Base-by-base conservation (phyloP, 345 rosid species). In the Laguncularia racemosa region DNA sequence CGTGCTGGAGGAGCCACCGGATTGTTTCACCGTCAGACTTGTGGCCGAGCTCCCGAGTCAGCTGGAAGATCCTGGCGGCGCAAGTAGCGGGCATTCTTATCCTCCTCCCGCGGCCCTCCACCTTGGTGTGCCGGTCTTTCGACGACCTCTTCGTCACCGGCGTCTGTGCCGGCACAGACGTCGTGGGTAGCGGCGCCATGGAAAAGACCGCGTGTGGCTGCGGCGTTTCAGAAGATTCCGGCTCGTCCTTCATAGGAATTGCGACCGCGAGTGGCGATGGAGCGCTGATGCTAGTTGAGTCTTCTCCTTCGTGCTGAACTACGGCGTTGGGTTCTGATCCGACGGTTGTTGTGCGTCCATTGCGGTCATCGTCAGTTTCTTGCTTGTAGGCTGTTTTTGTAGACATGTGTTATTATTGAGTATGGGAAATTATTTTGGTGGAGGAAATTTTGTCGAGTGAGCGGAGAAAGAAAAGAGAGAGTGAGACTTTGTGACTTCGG, bases 1-100 rank as follows among this genome's bases (percentile, higher is more conserved):
- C 89, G 73, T 78, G 95, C 56, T 91, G 89, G 14, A 91, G 75
- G 49, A 91, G 60, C 97, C 97, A 91, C 55, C 89, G 75, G 54
- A 91, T 85, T 19, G 97, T 91, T 49, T 91, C 97, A 0, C 97
- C 97, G 59, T 91, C 97, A 15, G 96, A 91, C 62, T 81, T 91
- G 66, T 88, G 96, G 11, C 96, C 96, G 2, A 91, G 73, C 67
- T 91, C 97, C 20, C 97, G 72, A 3, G 97, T 91, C 52, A 91
- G 49, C 38, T 91, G 97, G 55, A 91, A 88, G 55, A 91, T 84
- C 75, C 97, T 72, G 38, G 97, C 96, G 3, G 97, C 97, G 65
- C 96, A 87, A 17, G 95, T 76, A 67, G 96, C 91, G 0, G 97
- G 97, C 88, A 91, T 91, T 64, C 97, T 86, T 76, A 91, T 85